Evolutionary conservation across 768 basidiomycete species (phyloP).

Genomic region (Boletus reticulatus): DNA sequence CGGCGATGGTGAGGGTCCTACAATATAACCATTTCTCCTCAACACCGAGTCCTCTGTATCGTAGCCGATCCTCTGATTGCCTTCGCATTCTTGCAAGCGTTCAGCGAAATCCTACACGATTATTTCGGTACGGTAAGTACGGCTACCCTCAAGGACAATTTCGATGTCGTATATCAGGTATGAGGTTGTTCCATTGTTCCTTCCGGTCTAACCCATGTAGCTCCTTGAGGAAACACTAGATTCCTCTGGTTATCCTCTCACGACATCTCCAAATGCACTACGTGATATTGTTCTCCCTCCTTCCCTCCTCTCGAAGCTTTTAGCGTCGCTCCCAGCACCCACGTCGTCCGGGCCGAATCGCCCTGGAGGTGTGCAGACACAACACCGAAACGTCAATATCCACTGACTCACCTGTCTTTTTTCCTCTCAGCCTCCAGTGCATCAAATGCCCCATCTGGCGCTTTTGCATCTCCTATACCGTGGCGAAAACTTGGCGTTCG

Average conservation of each 20-base stretch:
- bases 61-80: slow-evolving; percentile 87
- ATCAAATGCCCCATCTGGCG: slow-evolving; percentile 38
- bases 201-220: slow-evolving; percentile 36
- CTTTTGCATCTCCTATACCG: slow-evolving; percentile 88
- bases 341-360: slow-evolving; percentile 26
- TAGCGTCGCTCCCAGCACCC: slow-evolving; percentile 37
- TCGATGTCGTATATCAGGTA: slow-evolving; percentile 94
- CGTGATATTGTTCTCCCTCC: slow-evolving; percentile 94
- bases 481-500: slow-evolving; percentile 86
- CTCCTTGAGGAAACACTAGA: slow-evolving; percentile 95
- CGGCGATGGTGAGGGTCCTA: slow-evolving; percentile 61
- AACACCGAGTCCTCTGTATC: not conserved
- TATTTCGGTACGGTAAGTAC: slow-evolving; percentile 88
- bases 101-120: slow-evolving; percentile 78
- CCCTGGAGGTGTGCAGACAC: slow-evolving; percentile 23
- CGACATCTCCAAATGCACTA: slow-evolving; percentile 85
- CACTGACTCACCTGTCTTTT: not conserved
- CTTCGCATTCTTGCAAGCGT: slow-evolving; percentile 85
- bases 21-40: not conserved
- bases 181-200: not conserved
- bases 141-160: slow-evolving; percentile 81
- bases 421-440: slow-evolving; percentile 27
- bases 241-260: slow-evolving; percentile 87
- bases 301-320: slow-evolving; percentile 73
- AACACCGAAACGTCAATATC: not conserved